A percentile compares a stretch with the other conserved stretches of the same genome.
Evolutionary conservation across 108 stramenopile genomes (phyloP).

Genomic region (Schizochytrium sp.): DNA sequence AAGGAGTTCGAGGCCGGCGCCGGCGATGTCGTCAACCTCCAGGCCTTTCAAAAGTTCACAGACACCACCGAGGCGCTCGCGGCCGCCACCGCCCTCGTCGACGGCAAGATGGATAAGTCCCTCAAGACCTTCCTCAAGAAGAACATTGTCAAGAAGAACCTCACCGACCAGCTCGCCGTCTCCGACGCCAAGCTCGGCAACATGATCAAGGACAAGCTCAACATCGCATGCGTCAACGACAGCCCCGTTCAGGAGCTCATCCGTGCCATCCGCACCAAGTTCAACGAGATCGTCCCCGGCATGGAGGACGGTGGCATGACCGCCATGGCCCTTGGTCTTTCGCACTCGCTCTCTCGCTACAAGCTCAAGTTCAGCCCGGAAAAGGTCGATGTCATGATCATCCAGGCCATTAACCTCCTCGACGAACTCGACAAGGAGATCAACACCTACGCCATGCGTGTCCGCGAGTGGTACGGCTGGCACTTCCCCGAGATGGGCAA

Average conservation of each 20-base stretch:
- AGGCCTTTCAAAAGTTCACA: constrained; percentile 86
- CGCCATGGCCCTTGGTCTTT: constrained; percentile 87
- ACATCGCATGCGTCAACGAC: constrained; percentile 83
- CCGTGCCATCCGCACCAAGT: constrained; percentile 81
- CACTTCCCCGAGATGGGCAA: constrained; percentile 97
- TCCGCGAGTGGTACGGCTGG: constrained; percentile 99
- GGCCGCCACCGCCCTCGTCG: constrained; percentile 82
- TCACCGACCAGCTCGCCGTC: constrained; percentile 70
- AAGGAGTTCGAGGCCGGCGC: constrained; percentile 65
- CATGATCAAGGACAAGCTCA: constrained; percentile 88
- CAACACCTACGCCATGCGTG: constrained; percentile 99
- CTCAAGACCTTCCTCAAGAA: constrained; percentile 95
- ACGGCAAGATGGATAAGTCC: constrained; percentile 79
- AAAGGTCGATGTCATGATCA: constrained; percentile 99
- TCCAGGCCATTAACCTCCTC: constrained; percentile 97
- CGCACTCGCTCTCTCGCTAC: constrained; percentile 90
- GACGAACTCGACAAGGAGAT: constrained; percentile 99
- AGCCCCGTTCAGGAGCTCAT: constrained; percentile 82
- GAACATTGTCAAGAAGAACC: constrained; percentile 66
- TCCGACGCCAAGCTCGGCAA: constrained; percentile 77
- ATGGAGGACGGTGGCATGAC: constrained; percentile 27
- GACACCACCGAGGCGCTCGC: constrained; percentile 94
- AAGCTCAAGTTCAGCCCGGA: constrained; percentile 99
- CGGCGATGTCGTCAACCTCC: constrained; percentile 50
- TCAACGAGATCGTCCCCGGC: constrained; percentile 78